Conservation (phyloP, 2,329 filamentous ascomycete species). For the Ophiobolus disseminans region DNA sequence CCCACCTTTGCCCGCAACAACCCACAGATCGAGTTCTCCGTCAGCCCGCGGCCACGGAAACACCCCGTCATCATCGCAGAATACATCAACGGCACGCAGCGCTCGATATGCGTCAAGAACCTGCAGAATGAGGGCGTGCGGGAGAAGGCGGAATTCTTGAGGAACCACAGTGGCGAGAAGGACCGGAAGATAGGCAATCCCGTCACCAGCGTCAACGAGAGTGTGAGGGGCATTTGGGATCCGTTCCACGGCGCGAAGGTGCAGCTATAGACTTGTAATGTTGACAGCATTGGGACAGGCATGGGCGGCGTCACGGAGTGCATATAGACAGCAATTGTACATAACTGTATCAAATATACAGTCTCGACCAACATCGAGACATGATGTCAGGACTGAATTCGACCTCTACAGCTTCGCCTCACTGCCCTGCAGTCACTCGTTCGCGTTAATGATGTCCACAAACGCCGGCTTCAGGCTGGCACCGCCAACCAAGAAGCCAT, state of each 20-base stretch:
- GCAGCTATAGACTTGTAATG: constrained; percentile 26
- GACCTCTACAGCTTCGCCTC: constrained; percentile 45
- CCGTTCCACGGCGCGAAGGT: constrained; percentile 65
- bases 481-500: constrained; percentile 96
- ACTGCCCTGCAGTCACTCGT: constrained; percentile 47
- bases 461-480: constrained; percentile 96
- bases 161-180: constrained; percentile 79
- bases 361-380: neutral
- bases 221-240: constrained; percentile 70
- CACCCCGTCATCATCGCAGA: constrained; percentile 88
- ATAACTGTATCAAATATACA: constrained; percentile 1
- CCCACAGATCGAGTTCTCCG: constrained; percentile 87
- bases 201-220: constrained; percentile 68
- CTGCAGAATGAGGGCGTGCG: constrained; percentile 80
- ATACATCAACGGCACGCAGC: constrained; percentile 90
- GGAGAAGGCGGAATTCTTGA: constrained; percentile 76
- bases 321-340: neutral
- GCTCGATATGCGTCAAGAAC: constrained; percentile 88
- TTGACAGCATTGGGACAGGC: neutral
- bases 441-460: constrained; percentile 74
- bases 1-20: constrained; percentile 79
- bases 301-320: neutral
- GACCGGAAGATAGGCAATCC: constrained; percentile 66
- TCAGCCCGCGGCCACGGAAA: constrained; percentile 87
- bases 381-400: constrained; percentile 1